Evolutionary conservation across 768 basidiomycete species (phyloP), one percentile per base, ranked within the genome.

Genomic region (Clavaria fumosa): DNA sequence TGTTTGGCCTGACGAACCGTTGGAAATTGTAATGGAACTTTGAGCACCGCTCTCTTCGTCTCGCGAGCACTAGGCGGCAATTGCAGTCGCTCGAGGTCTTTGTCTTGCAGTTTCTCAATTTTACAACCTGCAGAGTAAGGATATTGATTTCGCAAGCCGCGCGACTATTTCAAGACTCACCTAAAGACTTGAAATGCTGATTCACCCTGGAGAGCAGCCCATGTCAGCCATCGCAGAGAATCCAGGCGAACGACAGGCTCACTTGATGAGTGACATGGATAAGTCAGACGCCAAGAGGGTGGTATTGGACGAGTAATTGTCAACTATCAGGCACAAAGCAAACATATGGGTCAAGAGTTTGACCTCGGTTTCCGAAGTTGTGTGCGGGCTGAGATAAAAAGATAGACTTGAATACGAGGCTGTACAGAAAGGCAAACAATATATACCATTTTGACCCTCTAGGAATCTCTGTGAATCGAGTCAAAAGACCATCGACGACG

Each of bases 11-110:
- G 14, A 9, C 14, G 54, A 15, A 69, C 65, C 50, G 81, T 83
- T 0, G 89, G 90, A 58, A 95, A 95, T 43, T 70, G 64, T 1
- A 93, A 65, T 2, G 91, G 91, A 0, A 74, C 69, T 30, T 59
- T 70, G 38, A 97, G 63, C 1, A 79, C 60, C 0, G 89, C 90
- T 37, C 77, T 67, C 50, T 80, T 82, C 28, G 66, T 66, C 24
- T 69, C 70, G 5, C 66, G 75, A 2, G 70, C 72, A 22, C 63
- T 66, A 32, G 76, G 67, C 0, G 78, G 66, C 14, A 89, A 57
- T 7, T 84, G 81, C 24, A 82, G 62, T 43, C 67, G 63, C 41
- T 75, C 72, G 5, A 86, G 66, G 43, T 91, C 83, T 11, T 65
- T 64, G 5, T 67, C 58, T 2, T 63, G 57, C 17, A 81, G 55